These are phyloP conservation scores for Mytilinidion resinicola DNA, from an alignment of 495 filamentous ascomycete genomes.

Conservation along the genomic window DNA sequence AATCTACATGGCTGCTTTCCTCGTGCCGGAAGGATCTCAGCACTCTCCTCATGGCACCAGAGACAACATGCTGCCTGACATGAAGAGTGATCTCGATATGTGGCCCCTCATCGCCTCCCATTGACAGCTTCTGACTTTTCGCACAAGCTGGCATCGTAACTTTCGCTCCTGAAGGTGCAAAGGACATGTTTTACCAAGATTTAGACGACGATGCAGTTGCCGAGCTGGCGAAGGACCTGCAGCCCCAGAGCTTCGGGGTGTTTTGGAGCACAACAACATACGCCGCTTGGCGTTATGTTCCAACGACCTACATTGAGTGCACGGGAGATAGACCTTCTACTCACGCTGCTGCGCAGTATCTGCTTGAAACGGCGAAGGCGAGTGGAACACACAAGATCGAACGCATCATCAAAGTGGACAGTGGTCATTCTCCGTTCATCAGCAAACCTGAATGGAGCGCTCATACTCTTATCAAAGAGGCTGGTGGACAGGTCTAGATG, in stretches of 20 bases:
- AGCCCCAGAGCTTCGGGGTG: slow-evolving; percentile 2
- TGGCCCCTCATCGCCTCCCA: not conserved
- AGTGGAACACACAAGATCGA: slow-evolving; percentile 7
- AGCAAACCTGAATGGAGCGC: slow-evolving; percentile 14
- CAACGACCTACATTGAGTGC: slow-evolving; percentile 10
- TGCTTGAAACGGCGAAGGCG: slow-evolving; percentile 29
- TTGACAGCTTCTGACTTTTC: too few relatives aligned
- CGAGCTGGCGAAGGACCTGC: slow-evolving; percentile 6
- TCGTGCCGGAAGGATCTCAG: slow-evolving; percentile 15
- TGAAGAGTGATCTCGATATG: not conserved
- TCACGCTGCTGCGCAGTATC: not conserved
- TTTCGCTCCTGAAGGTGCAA: slow-evolving; percentile 2
- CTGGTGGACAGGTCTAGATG: not conserved
- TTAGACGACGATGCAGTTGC: slow-evolving; percentile 3
- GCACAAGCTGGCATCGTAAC: not conserved
- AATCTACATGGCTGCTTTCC: slow-evolving; percentile 12
- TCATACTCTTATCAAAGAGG: slow-evolving; percentile 5
- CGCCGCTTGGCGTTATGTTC: slow-evolving; percentile 18
- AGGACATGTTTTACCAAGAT: slow-evolving; percentile 18
- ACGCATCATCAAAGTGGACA: slow-evolving; percentile 5
- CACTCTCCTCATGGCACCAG: not conserved
- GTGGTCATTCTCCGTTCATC: slow-evolving; percentile 10
- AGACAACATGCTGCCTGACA: slow-evolving; percentile 6
- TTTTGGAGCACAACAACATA: slow-evolving; percentile 7
- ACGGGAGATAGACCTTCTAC: slow-evolving; percentile 10